Evolutionary conservation across 2,329 filamentous ascomycete species (phyloP), one percentile per base, ranked within the genome.

Genomic region (Coleophoma eucalyptorum): DNA sequence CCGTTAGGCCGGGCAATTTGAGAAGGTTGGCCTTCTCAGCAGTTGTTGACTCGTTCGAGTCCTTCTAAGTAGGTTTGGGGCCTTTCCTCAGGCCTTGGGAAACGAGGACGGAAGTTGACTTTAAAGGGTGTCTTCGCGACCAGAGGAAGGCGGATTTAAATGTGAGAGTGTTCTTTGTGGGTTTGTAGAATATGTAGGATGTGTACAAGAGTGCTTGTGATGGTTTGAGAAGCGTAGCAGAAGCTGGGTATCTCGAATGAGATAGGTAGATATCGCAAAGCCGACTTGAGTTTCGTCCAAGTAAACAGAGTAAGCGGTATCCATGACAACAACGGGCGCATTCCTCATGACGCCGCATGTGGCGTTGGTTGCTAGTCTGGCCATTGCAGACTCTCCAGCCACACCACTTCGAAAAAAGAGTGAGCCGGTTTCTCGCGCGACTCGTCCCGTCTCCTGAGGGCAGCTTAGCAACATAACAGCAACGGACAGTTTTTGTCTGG

Each of bases 1-100:
- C 85, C 83, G 84, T 82, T 79, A 80, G 83, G 86, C 86, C 86
- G 86, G 87, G 86, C 84, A 78, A 73, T 63, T 65, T 58, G 57
- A 66, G 56, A 60, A 62, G 59, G 63, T 65, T 62, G 64, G 55
- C 67, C 72, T 72, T 65, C 71, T 77, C 77, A 80, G 74, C 74
- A 71, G 69, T 65, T 57, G 64, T 64, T 63, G 73, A 73, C 70
- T 69, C 69, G 63, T 59, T 59, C 46, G 56, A 65, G 61, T 54
- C 60, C 56, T 51, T 47, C 34, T 50, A 50, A 42, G 48, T 51
- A 48, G 37, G 41, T 38, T 49, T 38, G 33, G 46, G 55, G 59
- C 58, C 60, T 55, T 26, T 62, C 57, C 58, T 61, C 57, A 55
- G 61, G 59, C 59, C 59, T 46, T 52, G 49, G 50, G 37, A 45